Base-by-base conservation (phyloP, 83 land plant genomes). In the Picea abies region DNA sequence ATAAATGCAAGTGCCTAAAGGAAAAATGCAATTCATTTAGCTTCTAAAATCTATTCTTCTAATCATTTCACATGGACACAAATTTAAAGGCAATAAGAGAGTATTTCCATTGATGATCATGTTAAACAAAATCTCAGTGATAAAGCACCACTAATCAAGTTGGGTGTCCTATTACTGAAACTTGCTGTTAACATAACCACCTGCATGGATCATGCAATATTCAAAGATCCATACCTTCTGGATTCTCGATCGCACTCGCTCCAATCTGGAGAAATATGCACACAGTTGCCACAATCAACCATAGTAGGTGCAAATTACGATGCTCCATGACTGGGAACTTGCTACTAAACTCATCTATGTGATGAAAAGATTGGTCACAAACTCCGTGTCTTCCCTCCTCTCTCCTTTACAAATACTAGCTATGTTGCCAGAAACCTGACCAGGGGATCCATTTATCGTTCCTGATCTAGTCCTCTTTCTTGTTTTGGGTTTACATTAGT, bases 141-240 rank as follows among this genome's bases (percentile, higher is more conserved):
- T n/a, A 65, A 5, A 65, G 25, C 68, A 65, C 68, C 25, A 65
- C 9, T 8, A 20, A 12, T 23, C 10, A 65, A 20, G 22, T 20
- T n/a, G 10, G 22, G 39, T 78, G 39, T 25, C n/a, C 16, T 60
- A 78, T 15, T 60, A 78, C 32, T 58, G 62, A 58, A 20, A 58
- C 52, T 14, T 78, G 11, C 20, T 39, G 20, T 41, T 37, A 72
- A 44, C 20, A 72, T 16, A 32, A 72, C 25, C 41, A 12, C 39
- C 44, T 41, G 76, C 76, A 72, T 72, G 23, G 52, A 41, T 20
- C 76, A 10, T 44, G 20, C 14, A 22, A 41, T 47, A 20, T n/a
- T 72, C 20, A 20, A 72, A 60, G 32, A 78, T 52, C 17, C 79
- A 60, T 78, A 78, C 79, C 79, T 78, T 78, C 79, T 56, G 32